phyloP scores from a whole-genome alignment of 2,329 filamentous ascomycete genomes.

The Stagonosporopsis tanaceti region DNA sequence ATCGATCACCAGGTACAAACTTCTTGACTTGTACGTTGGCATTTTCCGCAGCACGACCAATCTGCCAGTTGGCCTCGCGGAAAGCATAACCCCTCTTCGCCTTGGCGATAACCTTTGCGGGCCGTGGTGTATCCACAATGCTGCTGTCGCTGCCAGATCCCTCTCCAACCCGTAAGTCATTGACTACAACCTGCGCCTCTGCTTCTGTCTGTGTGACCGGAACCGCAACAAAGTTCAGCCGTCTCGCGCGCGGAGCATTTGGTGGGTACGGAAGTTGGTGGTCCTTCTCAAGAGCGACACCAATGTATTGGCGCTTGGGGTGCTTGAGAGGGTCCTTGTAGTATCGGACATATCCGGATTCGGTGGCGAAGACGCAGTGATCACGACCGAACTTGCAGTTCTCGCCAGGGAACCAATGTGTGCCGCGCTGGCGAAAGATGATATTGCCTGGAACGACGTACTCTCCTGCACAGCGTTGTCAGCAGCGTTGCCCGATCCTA shows the following conservation, averaged over 20 bases:
- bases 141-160: constrained; percentile 31
- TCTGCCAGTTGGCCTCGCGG: constrained; percentile 72
- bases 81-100: constrained; percentile 67
- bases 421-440: constrained; percentile 95
- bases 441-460: constrained; percentile 97
- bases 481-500: constrained; percentile 3
- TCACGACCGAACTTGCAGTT: constrained; percentile 95
- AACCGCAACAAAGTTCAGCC: constrained; percentile 75
- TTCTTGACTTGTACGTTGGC: constrained; percentile 63
- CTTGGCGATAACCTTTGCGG: constrained; percentile 25
- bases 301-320: constrained; percentile 91
- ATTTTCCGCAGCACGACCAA: constrained; percentile 69
- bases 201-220: constrained; percentile 35
- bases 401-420: constrained; percentile 92
- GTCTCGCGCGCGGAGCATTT: constrained; percentile 76
- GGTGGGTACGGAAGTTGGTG: constrained; percentile 79
- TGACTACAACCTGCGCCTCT: constrained; percentile 30
- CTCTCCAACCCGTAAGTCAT: constrained; percentile 30
- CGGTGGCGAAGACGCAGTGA: constrained; percentile 90
- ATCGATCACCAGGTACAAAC: constrained; percentile 67
- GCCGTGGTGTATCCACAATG: constrained; percentile 45
- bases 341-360: constrained; percentile 92
- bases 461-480: constrained; percentile 67
- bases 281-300: constrained; percentile 83
- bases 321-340: constrained; percentile 87